Evolutionary conservation across 139 green algal species (phyloP).

Genomic region (Chlamydomonas sphaeroides): DNA sequence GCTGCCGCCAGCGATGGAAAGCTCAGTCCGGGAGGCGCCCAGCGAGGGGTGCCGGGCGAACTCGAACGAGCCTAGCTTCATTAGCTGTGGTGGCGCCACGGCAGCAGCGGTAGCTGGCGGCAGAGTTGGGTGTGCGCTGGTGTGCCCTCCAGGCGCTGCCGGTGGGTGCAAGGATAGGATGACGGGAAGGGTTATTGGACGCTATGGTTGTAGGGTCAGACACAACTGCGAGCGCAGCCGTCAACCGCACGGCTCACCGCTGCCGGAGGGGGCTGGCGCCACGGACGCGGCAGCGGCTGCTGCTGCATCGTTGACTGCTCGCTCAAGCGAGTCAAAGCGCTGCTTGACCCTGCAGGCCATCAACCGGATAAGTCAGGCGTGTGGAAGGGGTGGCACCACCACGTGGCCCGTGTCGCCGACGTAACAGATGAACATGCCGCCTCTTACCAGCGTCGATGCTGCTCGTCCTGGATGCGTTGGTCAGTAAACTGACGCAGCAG

Average conservation of each 20-base stretch:
- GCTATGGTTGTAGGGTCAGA: too few relatives aligned
- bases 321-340: slow-evolving; percentile 7
- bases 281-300: background rate
- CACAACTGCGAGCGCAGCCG: background rate
- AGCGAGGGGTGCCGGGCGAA: background rate
- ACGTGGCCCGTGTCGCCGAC: too few relatives aligned
- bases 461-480: background rate
- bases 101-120: too few relatives aligned
- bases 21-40: too few relatives aligned
- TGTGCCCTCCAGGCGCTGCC: background rate
- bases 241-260: background rate
- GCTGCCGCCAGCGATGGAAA: too few relatives aligned
- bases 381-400: background rate
- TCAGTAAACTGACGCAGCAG: background rate
- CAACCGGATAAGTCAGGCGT: too few relatives aligned
- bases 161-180: background rate
- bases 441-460: background rate
- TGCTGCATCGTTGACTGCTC: background rate
- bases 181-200: background rate
- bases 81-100: too few relatives aligned
- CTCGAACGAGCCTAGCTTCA: slow-evolving; percentile 3
- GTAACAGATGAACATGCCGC: too few relatives aligned
- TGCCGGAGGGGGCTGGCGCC: background rate
- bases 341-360: slow-evolving; percentile 25
- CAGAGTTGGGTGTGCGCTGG: background rate